Evolutionary conservation across 2,329 filamentous ascomycete species (phyloP).

Genomic region (Xylaria sp.): DNA sequence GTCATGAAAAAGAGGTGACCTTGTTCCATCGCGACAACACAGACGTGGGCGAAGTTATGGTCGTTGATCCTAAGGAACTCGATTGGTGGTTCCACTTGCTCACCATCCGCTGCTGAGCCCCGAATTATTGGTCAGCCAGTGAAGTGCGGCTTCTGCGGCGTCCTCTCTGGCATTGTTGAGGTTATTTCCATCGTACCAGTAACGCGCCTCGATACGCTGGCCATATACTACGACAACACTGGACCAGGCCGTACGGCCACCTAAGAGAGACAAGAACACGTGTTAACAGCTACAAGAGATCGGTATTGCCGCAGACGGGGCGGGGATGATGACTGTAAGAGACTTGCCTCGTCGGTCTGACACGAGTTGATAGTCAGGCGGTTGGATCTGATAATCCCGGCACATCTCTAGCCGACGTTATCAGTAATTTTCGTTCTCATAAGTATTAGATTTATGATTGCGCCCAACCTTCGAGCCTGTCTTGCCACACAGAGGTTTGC

Average conservation of each 20-base stretch:
- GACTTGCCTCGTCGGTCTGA: conserved; percentile 73
- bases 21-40: not conserved
- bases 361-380: conserved; percentile 71
- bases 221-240: conserved; percentile 76
- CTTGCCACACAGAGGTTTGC: conserved; percentile 55
- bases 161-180: conserved; percentile 89
- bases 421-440: conserved; percentile 20
- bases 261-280: conserved; percentile 50
- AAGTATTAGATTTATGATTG: not conserved
- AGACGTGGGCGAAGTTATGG: not conserved
- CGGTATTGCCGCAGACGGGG: not conserved
- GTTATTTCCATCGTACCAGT: conserved; percentile 90
- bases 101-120: conserved; percentile 40
- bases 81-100: conserved; percentile 8
- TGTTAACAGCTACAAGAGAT: conserved; percentile 15
- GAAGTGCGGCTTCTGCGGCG: conserved; percentile 81
- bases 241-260: conserved; percentile 90
- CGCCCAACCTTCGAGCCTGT: conserved; percentile 58
- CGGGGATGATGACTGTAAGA: not conserved
- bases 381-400: conserved; percentile 55
- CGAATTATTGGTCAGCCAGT: conserved; percentile 54
- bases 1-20: conserved; percentile 13
- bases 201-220: conserved; percentile 71
- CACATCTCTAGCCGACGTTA: conserved; percentile 58
- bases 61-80: not conserved